phyloP scores from a whole-genome alignment of 2,329 filamentous ascomycete genomes.

The Lizonia empirigonia region DNA sequence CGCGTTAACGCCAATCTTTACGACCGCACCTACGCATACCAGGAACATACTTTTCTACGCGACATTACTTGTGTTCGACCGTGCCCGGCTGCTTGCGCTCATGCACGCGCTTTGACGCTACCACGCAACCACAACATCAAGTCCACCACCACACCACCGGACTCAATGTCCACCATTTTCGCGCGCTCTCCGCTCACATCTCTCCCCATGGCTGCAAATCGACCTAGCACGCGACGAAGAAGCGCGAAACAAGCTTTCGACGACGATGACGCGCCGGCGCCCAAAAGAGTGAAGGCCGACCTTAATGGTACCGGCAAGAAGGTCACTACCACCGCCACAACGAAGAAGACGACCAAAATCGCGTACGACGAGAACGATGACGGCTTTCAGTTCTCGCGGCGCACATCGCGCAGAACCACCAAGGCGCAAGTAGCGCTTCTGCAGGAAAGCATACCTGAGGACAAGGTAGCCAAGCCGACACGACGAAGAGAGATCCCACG shows the following conservation, averaged over 20 bases:
- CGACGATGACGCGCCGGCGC: constrained; percentile 51
- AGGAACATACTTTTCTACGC: constrained; percentile 12
- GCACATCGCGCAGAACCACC: constrained; percentile 43
- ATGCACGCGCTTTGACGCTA: constrained; percentile 45
- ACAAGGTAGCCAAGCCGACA: constrained; percentile 31
- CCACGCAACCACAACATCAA: constrained; percentile 26
- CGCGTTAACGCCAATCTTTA: constrained; percentile 44
- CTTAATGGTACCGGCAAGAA: constrained; percentile 47
- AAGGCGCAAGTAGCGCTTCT: constrained; percentile 40
- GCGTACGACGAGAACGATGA: constrained; percentile 56
- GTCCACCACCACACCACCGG: constrained; percentile 34
- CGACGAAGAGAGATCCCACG: constrained; percentile 11
- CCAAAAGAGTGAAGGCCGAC: constrained; percentile 52
- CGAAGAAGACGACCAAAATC: constrained; percentile 48
- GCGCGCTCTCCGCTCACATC: constrained; percentile 52
- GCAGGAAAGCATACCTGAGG: constrained; percentile 41
- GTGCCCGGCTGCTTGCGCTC: constrained; percentile 31
- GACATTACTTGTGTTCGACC: constrained; percentile 3
- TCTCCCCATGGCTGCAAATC: constrained; percentile 56
- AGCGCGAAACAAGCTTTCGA: constrained; percentile 54
- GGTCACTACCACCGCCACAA: constrained; percentile 40
- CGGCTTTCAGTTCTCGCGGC: constrained; percentile 56
- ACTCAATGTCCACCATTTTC: constrained; percentile 45
- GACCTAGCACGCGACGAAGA: constrained; percentile 52
- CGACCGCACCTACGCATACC: constrained; percentile 20